These are phyloP conservation scores for Metarhizium brunneum DNA, from an alignment of 2,329 filamentous ascomycete genomes.

Conservation along the genomic window DNA sequence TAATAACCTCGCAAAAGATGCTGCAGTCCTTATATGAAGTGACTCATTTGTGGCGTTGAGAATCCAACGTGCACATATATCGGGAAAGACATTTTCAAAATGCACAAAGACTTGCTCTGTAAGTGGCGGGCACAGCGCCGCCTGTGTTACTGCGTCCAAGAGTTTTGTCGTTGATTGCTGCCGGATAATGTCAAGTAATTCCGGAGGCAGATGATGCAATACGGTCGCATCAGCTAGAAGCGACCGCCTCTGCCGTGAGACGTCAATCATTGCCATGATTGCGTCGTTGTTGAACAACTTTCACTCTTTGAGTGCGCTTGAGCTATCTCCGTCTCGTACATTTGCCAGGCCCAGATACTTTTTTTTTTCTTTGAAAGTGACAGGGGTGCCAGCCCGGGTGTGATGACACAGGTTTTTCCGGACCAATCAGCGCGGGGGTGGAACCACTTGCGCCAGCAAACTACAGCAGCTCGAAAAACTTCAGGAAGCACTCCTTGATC, in stretches of 20 bases:
- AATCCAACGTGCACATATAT: slow-evolving; percentile 76
- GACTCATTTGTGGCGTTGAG: slow-evolving; percentile 31
- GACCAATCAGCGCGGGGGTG: slow-evolving; percentile 20
- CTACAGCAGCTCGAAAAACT: slow-evolving; percentile 31
- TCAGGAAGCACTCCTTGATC: slow-evolving; percentile 19
- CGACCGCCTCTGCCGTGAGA: slow-evolving; percentile 45
- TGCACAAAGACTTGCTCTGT: slow-evolving; percentile 67
- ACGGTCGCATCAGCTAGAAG: slow-evolving; percentile 44
- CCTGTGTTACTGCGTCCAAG: slow-evolving; percentile 60
- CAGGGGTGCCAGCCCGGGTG: slow-evolving; percentile 17
- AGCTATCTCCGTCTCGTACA: background rate
- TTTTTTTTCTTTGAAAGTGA: slow-evolving; percentile 28
- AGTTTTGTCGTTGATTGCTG: slow-evolving; percentile 54
- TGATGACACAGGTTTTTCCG: slow-evolving; percentile 27
- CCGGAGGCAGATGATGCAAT: slow-evolving; percentile 54
- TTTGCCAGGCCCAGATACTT: slow-evolving; percentile 9
- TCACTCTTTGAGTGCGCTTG: slow-evolving; percentile 16
- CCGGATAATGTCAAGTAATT: slow-evolving; percentile 59
- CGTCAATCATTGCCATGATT: slow-evolving; percentile 47
- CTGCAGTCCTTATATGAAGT: slow-evolving; percentile 40
- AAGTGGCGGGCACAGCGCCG: slow-evolving; percentile 58
- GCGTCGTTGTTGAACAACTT: slow-evolving; percentile 19
- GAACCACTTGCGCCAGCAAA: slow-evolving; percentile 7
- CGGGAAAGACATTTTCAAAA: slow-evolving; percentile 68
- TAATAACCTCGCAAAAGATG: slow-evolving; percentile 69